Evolutionary conservation across 2,329 filamentous ascomycete species (phyloP).

Genomic region (Fonsecaea multimorphosa): DNA sequence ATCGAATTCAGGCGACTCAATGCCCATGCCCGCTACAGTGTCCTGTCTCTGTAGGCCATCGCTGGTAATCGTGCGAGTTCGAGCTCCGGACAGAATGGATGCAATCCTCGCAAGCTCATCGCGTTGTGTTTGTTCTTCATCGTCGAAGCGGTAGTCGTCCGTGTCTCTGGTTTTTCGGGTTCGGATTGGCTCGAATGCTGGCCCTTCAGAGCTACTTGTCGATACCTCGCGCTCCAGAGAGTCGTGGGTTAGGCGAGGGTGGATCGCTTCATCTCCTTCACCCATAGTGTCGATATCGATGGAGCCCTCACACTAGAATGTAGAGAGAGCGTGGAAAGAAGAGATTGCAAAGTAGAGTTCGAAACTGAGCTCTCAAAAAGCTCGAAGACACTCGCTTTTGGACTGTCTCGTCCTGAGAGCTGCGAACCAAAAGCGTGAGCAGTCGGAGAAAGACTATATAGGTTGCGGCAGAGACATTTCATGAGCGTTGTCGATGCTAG

Average conservation of each 20-base stretch:
- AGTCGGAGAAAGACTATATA: not conserved
- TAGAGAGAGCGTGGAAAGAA: not conserved
- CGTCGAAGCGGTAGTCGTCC: conserved; percentile 31
- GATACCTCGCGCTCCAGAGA: conserved; percentile 22
- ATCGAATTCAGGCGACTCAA: conserved; percentile 33
- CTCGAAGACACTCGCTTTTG: not conserved
- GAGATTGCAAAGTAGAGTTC: not conserved
- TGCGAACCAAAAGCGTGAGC: not conserved
- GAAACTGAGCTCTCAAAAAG: not conserved
- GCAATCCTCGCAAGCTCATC: conserved; percentile 32
- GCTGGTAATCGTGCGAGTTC: conserved; percentile 16
- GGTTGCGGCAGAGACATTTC: not conserved
- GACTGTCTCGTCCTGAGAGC: not conserved
- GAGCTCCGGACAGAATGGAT: conserved; percentile 30
- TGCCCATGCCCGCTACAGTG: conserved; percentile 35
- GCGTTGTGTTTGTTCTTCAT: conserved; percentile 17
- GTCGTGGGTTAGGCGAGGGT: not conserved
- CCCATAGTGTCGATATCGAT: conserved; percentile 8
- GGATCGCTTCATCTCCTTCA: not conserved
- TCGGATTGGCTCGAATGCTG: conserved; percentile 34
- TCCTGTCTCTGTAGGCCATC: conserved; percentile 28
- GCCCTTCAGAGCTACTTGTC: conserved; percentile 46
- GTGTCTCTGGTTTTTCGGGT: conserved; percentile 31
- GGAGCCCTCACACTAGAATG: not conserved
- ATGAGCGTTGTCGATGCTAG: not conserved